A percentile compares a stretch with the other conserved stretches of the same genome.
Conservation (phyloP, 2,329 filamentous ascomycete genomes). For the Paecilomyces dactylethromorphus region DNA sequence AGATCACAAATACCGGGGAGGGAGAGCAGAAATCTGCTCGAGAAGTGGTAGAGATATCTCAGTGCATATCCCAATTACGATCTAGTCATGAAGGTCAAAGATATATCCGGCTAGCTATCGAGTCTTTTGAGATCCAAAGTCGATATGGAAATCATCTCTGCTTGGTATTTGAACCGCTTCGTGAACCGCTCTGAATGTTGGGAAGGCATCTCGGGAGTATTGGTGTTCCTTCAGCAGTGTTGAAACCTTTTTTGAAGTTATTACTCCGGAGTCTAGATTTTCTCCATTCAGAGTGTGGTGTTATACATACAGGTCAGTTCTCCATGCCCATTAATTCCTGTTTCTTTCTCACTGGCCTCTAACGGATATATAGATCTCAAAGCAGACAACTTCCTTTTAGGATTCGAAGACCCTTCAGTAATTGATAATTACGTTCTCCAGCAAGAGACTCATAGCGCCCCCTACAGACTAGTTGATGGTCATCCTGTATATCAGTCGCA, state of each 20-base stretch:
- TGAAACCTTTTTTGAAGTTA: constrained; percentile 22
- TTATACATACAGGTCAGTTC: constrained; percentile 33
- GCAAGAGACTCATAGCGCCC: constrained; percentile 8
- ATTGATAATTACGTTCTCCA: constrained; percentile 17
- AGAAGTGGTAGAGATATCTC: constrained; percentile 17
- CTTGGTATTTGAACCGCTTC: constrained; percentile 30
- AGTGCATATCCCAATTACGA: constrained; percentile 5
- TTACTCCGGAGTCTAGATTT: constrained; percentile 34
- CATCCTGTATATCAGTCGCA: constrained; percentile 21
- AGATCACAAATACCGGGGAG: background rate
- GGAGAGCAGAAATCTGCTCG: constrained; percentile 5
- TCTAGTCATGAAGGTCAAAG: constrained; percentile 16
- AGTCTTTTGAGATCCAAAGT: constrained; percentile 19
- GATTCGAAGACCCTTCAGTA: constrained; percentile 16
- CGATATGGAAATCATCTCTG: constrained; percentile 24
- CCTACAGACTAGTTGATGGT: constrained; percentile 14
- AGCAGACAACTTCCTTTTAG: constrained; percentile 23
- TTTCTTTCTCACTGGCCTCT: constrained; percentile 2
- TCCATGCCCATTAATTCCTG: background rate
- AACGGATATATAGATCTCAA: constrained; percentile 25
- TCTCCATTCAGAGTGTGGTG: constrained; percentile 31
- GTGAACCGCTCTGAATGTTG: constrained; percentile 29
- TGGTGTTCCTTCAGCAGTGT: constrained; percentile 17
- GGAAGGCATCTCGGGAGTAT: constrained; percentile 9
- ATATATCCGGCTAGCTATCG: constrained; percentile 13